Conservation (phyloP, 192 early-diverging fungal species). For the Thamnidium elegans region DNA sequence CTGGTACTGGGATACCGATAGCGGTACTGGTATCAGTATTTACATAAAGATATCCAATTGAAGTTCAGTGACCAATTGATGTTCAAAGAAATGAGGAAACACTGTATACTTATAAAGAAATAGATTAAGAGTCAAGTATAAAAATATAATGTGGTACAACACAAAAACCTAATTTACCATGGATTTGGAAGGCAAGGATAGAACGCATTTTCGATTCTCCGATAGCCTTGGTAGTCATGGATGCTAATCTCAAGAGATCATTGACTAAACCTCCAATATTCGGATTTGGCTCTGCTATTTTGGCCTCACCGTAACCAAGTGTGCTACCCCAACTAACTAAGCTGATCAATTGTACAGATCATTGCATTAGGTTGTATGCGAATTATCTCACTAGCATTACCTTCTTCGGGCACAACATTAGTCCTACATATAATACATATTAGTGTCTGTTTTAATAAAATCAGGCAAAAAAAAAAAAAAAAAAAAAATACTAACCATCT, state of each 20-base stretch:
- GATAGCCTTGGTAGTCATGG: neutral
- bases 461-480: neutral
- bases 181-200: conserved; percentile 6
- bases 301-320: conserved; percentile 9
- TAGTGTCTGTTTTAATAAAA: too few relatives aligned
- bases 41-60: too few relatives aligned
- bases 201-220: conserved; percentile 4
- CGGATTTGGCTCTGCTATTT: conserved; percentile 2
- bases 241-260: conserved; percentile 8
- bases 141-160: neutral
- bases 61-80: too few relatives aligned
- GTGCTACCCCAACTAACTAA: conserved; percentile 3
- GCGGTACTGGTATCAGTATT: too few relatives aligned
- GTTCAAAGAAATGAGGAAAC: too few relatives aligned
- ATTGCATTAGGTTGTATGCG: conserved; percentile 6
- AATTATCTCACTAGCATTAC: neutral
- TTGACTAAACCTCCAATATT: conserved; percentile 9
- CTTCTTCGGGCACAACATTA: conserved; percentile 1
- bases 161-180: conserved; percentile 10
- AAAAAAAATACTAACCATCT: conserved; percentile 6
- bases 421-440: conserved; percentile 6
- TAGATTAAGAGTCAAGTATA: conserved; percentile 10
- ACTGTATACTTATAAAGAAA: conserved; percentile 13
- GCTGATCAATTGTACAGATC: conserved; percentile 6
- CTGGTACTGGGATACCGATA: too few relatives aligned